These are phyloP conservation scores for Penicillium expansum DNA, from an alignment of 2,329 filamentous ascomycete genomes.

Conservation along the genomic window DNA sequence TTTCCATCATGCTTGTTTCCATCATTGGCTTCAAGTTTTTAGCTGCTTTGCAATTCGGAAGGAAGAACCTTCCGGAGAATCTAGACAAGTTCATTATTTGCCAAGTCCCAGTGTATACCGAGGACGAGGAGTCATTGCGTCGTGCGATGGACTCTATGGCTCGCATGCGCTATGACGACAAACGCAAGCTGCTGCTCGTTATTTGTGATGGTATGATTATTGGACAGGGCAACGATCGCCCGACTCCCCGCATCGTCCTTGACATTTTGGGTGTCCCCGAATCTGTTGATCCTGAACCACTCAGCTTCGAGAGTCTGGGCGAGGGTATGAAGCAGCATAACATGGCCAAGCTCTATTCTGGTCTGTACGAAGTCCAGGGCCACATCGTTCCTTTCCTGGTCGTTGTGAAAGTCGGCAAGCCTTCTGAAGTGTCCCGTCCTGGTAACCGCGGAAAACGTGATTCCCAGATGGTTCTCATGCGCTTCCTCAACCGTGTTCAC, in stretches of 20 bases:
- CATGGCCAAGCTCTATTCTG: constrained; percentile 98
- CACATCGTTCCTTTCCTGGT: constrained; percentile 98
- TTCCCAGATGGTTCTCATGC: constrained; percentile 97
- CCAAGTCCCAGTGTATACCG: constrained; percentile 95
- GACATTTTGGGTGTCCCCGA: constrained; percentile 96
- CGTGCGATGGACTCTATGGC: constrained; percentile 96
- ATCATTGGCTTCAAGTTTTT: constrained; percentile 96
- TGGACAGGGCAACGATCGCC: constrained; percentile 90
- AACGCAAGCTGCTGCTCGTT: constrained; percentile 92
- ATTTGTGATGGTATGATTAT: constrained; percentile 98
- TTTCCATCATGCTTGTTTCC: constrained; percentile 74
- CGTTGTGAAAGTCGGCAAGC: constrained; percentile 90
- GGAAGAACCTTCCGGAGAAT: constrained; percentile 89
- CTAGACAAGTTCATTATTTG: constrained; percentile 98
- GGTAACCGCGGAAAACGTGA: constrained; percentile 99
- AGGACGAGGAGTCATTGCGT: constrained; percentile 94
- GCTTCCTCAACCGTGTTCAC: constrained; percentile 97
- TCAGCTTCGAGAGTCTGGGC: constrained; percentile 94
- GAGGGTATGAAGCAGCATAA: constrained; percentile 98
- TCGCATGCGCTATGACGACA: constrained; percentile 92
- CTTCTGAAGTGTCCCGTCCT: constrained; percentile 69
- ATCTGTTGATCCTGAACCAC: constrained; percentile 86
- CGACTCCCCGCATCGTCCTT: constrained; percentile 94
- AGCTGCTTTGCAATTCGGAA: constrained; percentile 89
- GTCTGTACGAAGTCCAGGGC: constrained; percentile 94